These are phyloP conservation scores for Polytrichum commune DNA, from an alignment of 225 moss, liverwort and hornwort species.

Conservation along the genomic window DNA sequence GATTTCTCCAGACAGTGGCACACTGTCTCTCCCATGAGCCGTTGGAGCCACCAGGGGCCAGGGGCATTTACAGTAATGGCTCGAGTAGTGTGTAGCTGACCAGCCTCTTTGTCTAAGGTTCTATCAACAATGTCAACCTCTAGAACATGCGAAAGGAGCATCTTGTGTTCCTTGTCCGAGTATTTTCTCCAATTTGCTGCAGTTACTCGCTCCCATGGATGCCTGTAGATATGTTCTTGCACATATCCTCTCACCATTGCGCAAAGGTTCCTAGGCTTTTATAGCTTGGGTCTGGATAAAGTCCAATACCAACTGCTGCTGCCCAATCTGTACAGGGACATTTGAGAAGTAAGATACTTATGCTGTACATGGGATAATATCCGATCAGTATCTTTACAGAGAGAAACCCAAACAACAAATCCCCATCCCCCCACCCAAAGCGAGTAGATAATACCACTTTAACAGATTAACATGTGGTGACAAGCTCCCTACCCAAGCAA, in stretches of 20 bases:
- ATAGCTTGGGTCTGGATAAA: too few relatives aligned
- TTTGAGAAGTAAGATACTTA: too few relatives aligned
- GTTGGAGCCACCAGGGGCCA: conserved; percentile 93
- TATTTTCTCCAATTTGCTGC: conserved; percentile 89
- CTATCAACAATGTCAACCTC: conserved; percentile 72
- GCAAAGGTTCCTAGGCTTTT: not conserved
- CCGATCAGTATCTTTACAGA: too few relatives aligned
- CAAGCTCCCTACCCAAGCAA: too few relatives aligned
- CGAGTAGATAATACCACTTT: too few relatives aligned
- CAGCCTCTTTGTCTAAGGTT: conserved; percentile 53
- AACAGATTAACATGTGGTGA: too few relatives aligned
- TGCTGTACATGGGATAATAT: too few relatives aligned
- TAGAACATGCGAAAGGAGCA: conserved; percentile 74
- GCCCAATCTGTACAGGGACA: too few relatives aligned
- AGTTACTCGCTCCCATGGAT: conserved; percentile 93
- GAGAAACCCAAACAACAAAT: too few relatives aligned
- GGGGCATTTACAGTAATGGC: conserved; percentile 83
- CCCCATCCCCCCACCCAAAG: too few relatives aligned
- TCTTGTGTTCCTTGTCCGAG: conserved; percentile 69
- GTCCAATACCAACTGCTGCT: too few relatives aligned
- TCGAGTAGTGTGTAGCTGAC: conserved; percentile 64
- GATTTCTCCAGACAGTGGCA: conserved; percentile 87
- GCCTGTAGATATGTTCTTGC: conserved; percentile 81
- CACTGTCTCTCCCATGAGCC: conserved; percentile 73
- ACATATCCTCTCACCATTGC: conserved; percentile 79